Conservation (phyloP, 2,329 filamentous ascomycete genomes). For the Calcarisporium arbuscula region DNA sequence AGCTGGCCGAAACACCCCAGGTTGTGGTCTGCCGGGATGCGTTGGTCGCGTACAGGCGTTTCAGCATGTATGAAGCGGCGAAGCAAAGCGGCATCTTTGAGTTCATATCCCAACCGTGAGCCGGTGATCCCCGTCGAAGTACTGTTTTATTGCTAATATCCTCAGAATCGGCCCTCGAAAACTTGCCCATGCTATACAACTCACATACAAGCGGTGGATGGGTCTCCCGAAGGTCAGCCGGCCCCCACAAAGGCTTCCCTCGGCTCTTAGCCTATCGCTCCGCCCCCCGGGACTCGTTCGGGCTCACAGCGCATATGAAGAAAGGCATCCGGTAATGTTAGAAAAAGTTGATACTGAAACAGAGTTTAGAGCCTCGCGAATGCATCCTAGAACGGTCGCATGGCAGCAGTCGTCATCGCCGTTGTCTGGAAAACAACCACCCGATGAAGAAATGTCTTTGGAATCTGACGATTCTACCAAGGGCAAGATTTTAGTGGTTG, state of each 20-base stretch:
- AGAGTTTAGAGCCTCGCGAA: no score
- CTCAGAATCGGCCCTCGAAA: constrained; percentile 29
- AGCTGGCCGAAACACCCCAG: constrained; percentile 12
- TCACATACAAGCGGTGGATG: constrained; percentile 18
- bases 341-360: no score
- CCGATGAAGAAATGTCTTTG: no score
- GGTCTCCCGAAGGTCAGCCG: constrained; percentile 9
- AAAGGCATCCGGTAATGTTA: no score
- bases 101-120: constrained; percentile 32
- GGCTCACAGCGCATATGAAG: no score
- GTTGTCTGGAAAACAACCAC: no score
- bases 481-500: constrained; percentile 21
- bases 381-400: no score
- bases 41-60: constrained; percentile 19
- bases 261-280: no score
- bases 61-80: constrained; percentile 13
- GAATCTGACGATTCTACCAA: constrained; percentile 9
- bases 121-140: not conserved
- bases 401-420: not conserved
- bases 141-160: not conserved
- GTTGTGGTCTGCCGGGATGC: constrained; percentile 27
- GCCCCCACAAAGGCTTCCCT: no score
- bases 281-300: no score
- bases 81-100: constrained; percentile 22
- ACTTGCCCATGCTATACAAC: constrained; percentile 22